Percentiles rank a stretch among this genome's conserved stretches.
Evolutionary conservation across 441 rosid species (phyloP).

Genomic region (Aleurites moluccanus): DNA sequence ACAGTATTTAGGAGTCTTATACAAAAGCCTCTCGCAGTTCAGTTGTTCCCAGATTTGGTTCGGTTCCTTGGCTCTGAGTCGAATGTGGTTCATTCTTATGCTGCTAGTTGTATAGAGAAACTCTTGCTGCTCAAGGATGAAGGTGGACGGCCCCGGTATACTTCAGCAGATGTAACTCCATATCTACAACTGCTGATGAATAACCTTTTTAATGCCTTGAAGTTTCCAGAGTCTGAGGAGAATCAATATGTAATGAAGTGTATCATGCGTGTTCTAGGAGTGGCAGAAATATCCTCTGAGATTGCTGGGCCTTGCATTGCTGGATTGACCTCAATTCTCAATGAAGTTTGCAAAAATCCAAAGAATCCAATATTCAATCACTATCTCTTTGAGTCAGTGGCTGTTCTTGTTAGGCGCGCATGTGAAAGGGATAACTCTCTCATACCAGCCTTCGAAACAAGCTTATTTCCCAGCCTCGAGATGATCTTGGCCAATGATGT

Average conservation of each 20-base stretch:
- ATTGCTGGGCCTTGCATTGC: constrained; percentile 80
- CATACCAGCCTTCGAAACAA: constrained; percentile 63
- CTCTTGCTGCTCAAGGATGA: constrained; percentile 91
- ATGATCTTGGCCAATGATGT: constrained; percentile 71
- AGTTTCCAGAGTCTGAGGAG: constrained; percentile 86
- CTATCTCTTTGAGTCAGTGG: constrained; percentile 91
- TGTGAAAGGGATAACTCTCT: constrained; percentile 79
- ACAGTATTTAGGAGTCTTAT: constrained; percentile 74
- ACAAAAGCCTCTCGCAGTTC: constrained; percentile 62
- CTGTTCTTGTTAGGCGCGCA: constrained; percentile 85
- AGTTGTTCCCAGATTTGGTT: constrained; percentile 67
- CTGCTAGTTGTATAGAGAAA: constrained; percentile 92
- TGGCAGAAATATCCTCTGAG: constrained; percentile 69
- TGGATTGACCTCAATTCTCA: constrained; percentile 68
- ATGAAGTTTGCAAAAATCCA: constrained; percentile 85
- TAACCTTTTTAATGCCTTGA: constrained; percentile 74
- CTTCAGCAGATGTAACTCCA: constrained; percentile 60
- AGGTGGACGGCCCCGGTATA: constrained; percentile 59
- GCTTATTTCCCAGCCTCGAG: constrained; percentile 81
- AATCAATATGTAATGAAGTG: constrained; percentile 95
- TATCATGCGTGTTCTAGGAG: constrained; percentile 87
- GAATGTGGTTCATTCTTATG: constrained; percentile 93
- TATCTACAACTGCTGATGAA: constrained; percentile 55
- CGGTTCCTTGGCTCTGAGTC: constrained; percentile 77
- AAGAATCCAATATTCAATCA: constrained; percentile 90